phyloP scores from a whole-genome alignment of 768 basidiomycete species.

The Leucosporidium creatinivorum region DNA sequence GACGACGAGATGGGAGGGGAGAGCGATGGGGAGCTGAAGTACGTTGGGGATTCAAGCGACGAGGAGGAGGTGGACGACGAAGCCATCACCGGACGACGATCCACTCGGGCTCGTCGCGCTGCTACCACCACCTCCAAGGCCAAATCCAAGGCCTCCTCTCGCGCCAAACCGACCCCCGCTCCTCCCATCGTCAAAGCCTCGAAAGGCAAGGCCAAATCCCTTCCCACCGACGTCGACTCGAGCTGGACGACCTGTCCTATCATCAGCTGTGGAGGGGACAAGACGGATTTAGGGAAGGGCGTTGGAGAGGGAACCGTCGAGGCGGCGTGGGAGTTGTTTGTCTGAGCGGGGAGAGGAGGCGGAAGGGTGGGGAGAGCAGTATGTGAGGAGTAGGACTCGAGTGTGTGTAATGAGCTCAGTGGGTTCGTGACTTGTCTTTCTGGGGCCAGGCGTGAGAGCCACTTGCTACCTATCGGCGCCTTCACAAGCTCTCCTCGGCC shows the following conservation, averaged over 20 bases:
- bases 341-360: neutral
- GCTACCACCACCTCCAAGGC: neutral
- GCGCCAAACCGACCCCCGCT: no score
- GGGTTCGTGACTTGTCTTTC: no score
- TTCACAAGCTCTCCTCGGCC: no score
- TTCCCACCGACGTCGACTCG: constrained; percentile 23
- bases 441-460: no score
- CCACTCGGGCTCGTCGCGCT: neutral
- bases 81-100: neutral
- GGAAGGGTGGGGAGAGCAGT: no score
- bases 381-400: no score
- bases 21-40: no score
- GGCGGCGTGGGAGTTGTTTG: constrained; percentile 20
- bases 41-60: neutral
- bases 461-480: no score
- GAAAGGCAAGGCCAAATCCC: constrained; percentile 12
- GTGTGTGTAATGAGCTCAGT: no score
- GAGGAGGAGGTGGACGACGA: neutral
- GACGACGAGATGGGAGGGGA: neutral
- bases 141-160: neutral
- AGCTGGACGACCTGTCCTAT: constrained; percentile 27
- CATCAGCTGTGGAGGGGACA: constrained; percentile 5
- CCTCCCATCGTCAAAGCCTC: neutral
- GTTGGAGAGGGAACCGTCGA: constrained; percentile 2
- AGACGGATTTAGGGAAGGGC: constrained; percentile 4